Conservation (phyloP, 441 rosid species). For the Syzygium syzygioides region DNA sequence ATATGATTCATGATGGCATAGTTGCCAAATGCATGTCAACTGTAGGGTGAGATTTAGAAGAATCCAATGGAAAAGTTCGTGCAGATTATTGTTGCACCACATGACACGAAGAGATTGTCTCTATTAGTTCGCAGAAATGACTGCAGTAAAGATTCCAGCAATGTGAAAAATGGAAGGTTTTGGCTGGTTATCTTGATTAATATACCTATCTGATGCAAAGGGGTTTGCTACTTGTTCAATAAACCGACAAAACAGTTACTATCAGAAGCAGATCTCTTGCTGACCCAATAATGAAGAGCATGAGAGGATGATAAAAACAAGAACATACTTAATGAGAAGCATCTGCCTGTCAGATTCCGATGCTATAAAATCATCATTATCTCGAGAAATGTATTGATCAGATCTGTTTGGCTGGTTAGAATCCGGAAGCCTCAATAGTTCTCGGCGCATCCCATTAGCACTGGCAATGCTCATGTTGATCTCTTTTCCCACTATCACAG, state of each 20-base stretch:
- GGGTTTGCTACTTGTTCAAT: not conserved
- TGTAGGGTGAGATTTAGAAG: not conserved
- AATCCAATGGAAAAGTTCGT: not conserved
- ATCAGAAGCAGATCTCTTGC: not conserved
- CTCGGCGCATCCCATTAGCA: constrained; percentile 65
- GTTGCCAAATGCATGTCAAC: not conserved
- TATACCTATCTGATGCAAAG: not conserved
- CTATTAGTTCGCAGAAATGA: not conserved
- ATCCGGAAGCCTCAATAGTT: constrained; percentile 80
- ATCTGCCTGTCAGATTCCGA: constrained; percentile 97
- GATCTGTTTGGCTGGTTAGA: constrained; percentile 45
- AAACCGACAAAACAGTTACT: not conserved
- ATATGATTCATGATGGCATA: not conserved
- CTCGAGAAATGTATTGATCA: constrained; percentile 49
- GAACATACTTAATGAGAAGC: constrained; percentile 80
- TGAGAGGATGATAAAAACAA: not conserved
- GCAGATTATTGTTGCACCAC: not conserved
- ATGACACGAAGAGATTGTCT: not conserved
- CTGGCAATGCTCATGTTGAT: constrained; percentile 30
- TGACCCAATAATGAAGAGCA: not conserved
- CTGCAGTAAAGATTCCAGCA: not conserved
- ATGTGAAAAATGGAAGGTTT: not conserved
- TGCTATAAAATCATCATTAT: constrained; percentile 67
- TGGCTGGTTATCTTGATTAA: not conserved
- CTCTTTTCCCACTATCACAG: constrained; percentile 61